Evolutionary conservation across 306 rosid genomes (phyloP), one percentile per base, ranked within the genome.

Genomic region (Ormosia emarginata): DNA sequence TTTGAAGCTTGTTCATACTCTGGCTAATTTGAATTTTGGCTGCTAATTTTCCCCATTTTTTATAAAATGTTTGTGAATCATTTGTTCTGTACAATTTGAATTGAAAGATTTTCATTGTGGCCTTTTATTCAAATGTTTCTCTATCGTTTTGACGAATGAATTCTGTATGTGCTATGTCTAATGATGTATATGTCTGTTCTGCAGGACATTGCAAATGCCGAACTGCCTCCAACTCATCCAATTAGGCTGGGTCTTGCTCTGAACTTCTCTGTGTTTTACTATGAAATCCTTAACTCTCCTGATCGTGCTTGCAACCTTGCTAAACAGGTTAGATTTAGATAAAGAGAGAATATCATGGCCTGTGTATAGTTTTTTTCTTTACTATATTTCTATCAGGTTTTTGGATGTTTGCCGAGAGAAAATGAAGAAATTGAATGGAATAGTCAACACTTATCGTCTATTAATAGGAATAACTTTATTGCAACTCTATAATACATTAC

Each of bases 271-370:
- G 99, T 93, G 55, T 92, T 96, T 66, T 92, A 96, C 89, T 96
- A 93, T 41, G 99, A 96, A 90, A 96, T 93, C 80, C 97, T 96
- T 39, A 96, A 96, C 83, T 96, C 99, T 39, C 99, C 98, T 24
- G 99, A 96, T 84, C 98, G 99, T 2, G 98, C 99, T 29, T 96
- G 99, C 93, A 96, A 80, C 73, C 98, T 96, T 68, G 99, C 99
- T 44, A 96, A 93, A 83, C 98, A 96, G 98, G 99, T 96, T 81
- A 80, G 81, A 53, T 63, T 61, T 62, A 36, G 17, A 24, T 24
- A 24, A 24, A 11, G 62, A 64, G 62, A 39, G 9, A 67, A 58
- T 30, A 43, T 50, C 4, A 2, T 46, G 41, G 39, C 5, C 10
- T 56, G 3, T 69, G 8, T 24, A 40, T 3, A 39, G 6, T 80